Evolutionary conservation across 495 filamentous ascomycete species (phyloP).

Genomic region (Lasiosphaeria hispida): DNA sequence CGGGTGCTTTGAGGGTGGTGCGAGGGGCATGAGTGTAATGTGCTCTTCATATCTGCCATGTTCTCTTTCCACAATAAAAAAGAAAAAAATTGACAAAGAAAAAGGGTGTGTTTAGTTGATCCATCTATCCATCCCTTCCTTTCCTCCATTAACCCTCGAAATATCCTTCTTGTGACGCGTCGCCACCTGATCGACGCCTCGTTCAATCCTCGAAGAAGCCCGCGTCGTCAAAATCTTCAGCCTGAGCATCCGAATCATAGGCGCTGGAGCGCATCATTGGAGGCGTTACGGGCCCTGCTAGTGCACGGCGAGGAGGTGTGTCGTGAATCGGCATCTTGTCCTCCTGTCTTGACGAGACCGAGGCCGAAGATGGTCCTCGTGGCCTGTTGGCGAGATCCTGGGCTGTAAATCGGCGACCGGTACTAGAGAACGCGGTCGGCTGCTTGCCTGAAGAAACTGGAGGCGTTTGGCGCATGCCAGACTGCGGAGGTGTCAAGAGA

Average conservation of each 20-base stretch:
- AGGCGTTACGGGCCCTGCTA: conserved; percentile 58
- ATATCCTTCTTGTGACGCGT: background rate
- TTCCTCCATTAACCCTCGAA: background rate
- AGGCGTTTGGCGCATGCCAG: conserved; percentile 59
- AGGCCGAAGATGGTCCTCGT: conserved; percentile 34
- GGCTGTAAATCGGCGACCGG: conserved; percentile 49
- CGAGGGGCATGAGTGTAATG: background rate
- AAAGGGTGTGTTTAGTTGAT: conserved; percentile 10
- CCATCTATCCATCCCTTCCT: background rate
- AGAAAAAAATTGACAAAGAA: conserved; percentile 26
- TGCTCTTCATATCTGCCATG: conserved; percentile 19
- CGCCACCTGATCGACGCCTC: background rate
- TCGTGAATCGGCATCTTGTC: conserved; percentile 38
- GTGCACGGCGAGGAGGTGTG: conserved; percentile 34
- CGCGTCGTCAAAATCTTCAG: conserved; percentile 53
- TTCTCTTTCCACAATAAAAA: conserved; percentile 13
- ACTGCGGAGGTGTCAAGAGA: conserved; percentile 77
- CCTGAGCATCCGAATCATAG: conserved; percentile 71
- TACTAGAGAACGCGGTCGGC: conserved; percentile 51
- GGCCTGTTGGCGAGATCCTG: conserved; percentile 48
- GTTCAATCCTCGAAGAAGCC: conserved; percentile 56
- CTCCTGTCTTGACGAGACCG: conserved; percentile 25
- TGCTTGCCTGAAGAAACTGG: conserved; percentile 38
- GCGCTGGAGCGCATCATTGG: conserved; percentile 65
- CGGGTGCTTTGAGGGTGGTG: background rate